A percentile compares a stretch with the other conserved stretches of the same genome.
Conservation (phyloP, 78 protist species). For the Paratrimastix pyriformis region DNA sequence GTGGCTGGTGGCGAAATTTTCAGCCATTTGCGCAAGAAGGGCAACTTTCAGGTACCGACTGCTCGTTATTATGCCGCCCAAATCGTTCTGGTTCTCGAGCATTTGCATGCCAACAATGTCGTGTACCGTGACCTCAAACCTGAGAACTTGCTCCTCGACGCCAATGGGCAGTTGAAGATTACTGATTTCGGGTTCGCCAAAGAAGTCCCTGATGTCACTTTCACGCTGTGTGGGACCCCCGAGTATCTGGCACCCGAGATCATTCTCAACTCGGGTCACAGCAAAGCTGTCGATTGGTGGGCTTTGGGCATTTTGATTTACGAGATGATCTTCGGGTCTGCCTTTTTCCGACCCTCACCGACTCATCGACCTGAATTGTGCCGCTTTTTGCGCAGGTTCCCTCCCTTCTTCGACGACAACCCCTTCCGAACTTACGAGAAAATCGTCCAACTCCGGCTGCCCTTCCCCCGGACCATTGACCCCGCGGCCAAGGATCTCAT, state of each 20-base stretch:
- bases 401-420: conserved; percentile 82
- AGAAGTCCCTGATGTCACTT: conserved; percentile 39
- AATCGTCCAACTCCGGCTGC: conserved; percentile 50
- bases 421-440: conserved; percentile 73
- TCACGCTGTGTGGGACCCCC: conserved; percentile 86
- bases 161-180: conserved; percentile 45
- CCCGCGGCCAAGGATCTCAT: conserved; percentile 67
- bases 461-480: conserved; percentile 74
- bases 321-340: conserved; percentile 51
- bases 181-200: conserved; percentile 27
- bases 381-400: conserved; percentile 22
- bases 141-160: conserved; percentile 71
- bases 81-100: conserved; percentile 34
- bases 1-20: conserved; percentile 39
- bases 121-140: conserved; percentile 82
- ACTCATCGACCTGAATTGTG: background rate
- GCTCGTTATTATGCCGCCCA: conserved; percentile 68
- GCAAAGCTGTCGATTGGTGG: conserved; percentile 96
- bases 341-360: background rate
- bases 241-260: conserved; percentile 84
- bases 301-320: conserved; percentile 70
- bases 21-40: conserved; percentile 24
- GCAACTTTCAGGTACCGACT: conserved; percentile 15
- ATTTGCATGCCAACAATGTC: conserved; percentile 59
- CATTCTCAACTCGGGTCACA: conserved; percentile 72